phyloP scores from a whole-genome alignment of 2,329 filamentous ascomycete species.

The Lasiodiplodia theobromae region DNA sequence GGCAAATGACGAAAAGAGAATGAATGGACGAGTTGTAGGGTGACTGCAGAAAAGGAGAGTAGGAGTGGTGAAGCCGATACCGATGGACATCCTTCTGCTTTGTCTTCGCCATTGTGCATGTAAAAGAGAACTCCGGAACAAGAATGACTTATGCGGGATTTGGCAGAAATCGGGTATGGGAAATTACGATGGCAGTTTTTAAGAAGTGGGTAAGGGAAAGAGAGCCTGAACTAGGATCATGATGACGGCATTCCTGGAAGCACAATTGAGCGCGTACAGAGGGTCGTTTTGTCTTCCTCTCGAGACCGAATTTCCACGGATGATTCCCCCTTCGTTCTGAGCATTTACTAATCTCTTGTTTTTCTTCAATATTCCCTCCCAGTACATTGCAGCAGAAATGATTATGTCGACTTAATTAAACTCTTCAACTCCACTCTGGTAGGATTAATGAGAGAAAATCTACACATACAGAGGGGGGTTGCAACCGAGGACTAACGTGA shows the following conservation, averaged over 20 bases:
- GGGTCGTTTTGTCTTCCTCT: not conserved
- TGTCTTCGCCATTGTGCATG: not conserved
- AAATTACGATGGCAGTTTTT: not conserved
- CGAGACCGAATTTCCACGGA: not conserved
- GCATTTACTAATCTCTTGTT: not conserved
- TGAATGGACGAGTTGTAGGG: not conserved
- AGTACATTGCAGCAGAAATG: not conserved
- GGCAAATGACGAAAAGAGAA: not conserved
- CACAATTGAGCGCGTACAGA: not conserved
- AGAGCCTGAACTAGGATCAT: not conserved
- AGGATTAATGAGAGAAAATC: not conserved
- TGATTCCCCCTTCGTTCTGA: constrained; percentile 24
- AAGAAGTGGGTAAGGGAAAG: not conserved
- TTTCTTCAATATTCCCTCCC: not conserved
- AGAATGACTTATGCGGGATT: not conserved
- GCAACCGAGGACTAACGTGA: too few relatives aligned
- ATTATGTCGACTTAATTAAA: not conserved
- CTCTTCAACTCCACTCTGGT: not conserved
- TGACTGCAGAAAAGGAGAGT: not conserved
- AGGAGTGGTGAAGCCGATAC: not conserved
- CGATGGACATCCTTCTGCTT: not conserved
- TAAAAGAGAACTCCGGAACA: not conserved
- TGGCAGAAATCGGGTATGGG: not conserved
- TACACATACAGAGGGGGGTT: too few relatives aligned
- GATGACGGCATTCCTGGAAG: not conserved